Conservation (phyloP, 179 eudicot species). For the Sideroxylon spinosum region DNA sequence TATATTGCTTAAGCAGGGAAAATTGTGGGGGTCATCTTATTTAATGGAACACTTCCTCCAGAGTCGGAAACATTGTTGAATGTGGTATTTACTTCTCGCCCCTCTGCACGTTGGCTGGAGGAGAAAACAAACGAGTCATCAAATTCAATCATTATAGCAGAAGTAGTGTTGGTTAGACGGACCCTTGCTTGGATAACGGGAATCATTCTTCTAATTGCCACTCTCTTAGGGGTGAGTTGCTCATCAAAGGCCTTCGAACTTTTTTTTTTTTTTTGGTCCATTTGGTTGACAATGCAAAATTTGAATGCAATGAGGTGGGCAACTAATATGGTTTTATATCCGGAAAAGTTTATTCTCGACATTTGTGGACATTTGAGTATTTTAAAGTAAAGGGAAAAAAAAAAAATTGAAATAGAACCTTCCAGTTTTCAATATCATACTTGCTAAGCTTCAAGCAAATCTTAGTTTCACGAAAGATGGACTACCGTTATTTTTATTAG, state of each 20-base stretch:
- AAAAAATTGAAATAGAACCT: no score
- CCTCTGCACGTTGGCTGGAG: conserved; percentile 52
- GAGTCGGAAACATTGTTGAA: conserved; percentile 39
- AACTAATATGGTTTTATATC: background rate
- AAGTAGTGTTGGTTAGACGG: conserved; percentile 58
- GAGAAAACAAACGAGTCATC: conserved; percentile 34
- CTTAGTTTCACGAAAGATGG: no score
- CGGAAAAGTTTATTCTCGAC: no score
- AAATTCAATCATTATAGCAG: conserved; percentile 27
- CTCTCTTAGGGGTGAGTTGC: conserved; percentile 69
- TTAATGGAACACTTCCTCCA: conserved; percentile 31
- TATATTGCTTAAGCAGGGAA: conserved; percentile 41
- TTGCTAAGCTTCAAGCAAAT: no score
- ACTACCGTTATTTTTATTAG: no score
- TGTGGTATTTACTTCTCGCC: conserved; percentile 33
- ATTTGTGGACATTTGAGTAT: no score
- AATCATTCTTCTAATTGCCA: conserved; percentile 63
- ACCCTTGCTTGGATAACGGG: conserved; percentile 82
- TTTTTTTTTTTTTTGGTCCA: background rate
- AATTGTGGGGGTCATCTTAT: conserved; percentile 61
- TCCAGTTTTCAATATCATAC: no score
- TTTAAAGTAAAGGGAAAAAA: no score
- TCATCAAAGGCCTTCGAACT: background rate
- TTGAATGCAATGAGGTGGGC: background rate
- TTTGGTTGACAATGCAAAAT: background rate